Base-by-base conservation (phyloP, 2,329 filamentous ascomycete species). In the Penicillium brevicompactum region DNA sequence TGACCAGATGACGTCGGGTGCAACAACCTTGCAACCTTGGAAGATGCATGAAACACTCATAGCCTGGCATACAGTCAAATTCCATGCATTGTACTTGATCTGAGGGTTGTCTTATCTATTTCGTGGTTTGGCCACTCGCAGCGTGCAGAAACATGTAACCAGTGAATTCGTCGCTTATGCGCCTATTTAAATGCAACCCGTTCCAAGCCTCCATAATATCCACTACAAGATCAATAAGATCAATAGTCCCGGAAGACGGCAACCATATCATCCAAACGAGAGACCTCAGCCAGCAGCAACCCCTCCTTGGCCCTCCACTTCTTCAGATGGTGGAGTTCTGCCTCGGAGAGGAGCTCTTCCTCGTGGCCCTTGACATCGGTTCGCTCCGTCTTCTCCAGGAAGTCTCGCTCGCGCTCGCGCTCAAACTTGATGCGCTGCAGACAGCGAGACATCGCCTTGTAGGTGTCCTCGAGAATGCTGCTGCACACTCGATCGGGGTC, bases 391-490 rank as follows among this genome's bases (percentile, higher is more conserved):
- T 96, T 90, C 27, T 87, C 84, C 30, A 97, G 80, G 22, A 96
- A 85, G 50, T 87, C 84, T 59, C 85, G 83, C 55, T 91, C 84
- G 60, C 86, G 86, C 47, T 84, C 82, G 38, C 89, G 84, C 72
- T 97, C 91, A 27, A 90, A 85, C 34, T 87, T 84, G 22, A 95
- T 82, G 22, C 92, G 88, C 71, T 96, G 90, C 46, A 97, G 73
- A 59, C 89, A 89, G 53, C 92, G 86, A 14, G 91, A 83, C 90
- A 97, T 96, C 27, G 87, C 84, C 73, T 96, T 96, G 79, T 96
- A 97, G 0, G 89, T 85, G 56, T 91, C 88, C 59, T 96, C 88
- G 10, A 96, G 75, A 1, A 96, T 77, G 57, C 88, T 84, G 18
- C 83, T 81, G 46, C 87, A 80, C 6, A 89, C 87, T 45, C 89